phyloP scores from a whole-genome alignment of 2,329 filamentous ascomycete genomes.

The Knoxdaviesia capensis region DNA sequence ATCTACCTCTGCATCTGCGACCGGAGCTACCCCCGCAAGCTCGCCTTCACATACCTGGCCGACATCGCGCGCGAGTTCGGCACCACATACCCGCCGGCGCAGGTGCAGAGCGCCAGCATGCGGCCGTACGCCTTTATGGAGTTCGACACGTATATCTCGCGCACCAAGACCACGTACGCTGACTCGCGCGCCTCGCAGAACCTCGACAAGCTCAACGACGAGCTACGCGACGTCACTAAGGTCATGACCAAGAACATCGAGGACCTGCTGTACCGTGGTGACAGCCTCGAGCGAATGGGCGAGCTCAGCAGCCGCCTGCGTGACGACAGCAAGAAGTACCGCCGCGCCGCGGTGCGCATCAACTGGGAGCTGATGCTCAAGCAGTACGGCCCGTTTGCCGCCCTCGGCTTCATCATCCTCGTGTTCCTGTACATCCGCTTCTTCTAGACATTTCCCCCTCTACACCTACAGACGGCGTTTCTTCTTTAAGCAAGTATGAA shows the following conservation, averaged over 20 bases:
- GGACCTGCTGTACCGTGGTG: constrained; percentile 84
- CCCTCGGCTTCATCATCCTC: constrained; percentile 60
- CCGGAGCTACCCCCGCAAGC: constrained; percentile 84
- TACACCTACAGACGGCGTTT: too few species aligned
- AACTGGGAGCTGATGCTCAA: constrained; percentile 96
- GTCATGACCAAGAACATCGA: constrained; percentile 99
- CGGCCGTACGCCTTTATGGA: constrained; percentile 94
- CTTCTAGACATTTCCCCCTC: constrained; percentile 31
- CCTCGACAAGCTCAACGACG: constrained; percentile 86
- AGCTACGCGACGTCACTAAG: constrained; percentile 92
- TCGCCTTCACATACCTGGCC: constrained; percentile 93
- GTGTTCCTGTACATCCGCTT: constrained; percentile 87
- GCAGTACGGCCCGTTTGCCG: constrained; percentile 87
- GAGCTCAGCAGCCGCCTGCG: constrained; percentile 73
- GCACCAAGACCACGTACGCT: constrained; percentile 84
- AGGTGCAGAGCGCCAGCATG: constrained; percentile 54
- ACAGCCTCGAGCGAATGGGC: constrained; percentile 90
- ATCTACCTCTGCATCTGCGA: constrained; percentile 92
- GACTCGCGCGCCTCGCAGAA: constrained; percentile 83
- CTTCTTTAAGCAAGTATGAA: too few species aligned
- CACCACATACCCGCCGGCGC: constrained; percentile 54
- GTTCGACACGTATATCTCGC: constrained; percentile 91
- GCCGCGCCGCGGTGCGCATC: constrained; percentile 77
- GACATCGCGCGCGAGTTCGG: constrained; percentile 84
- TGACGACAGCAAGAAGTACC: constrained; percentile 90